Evolutionary conservation across 2,329 filamentous ascomycete genomes (phyloP).

Genomic region (Xylariaceae sp.): DNA sequence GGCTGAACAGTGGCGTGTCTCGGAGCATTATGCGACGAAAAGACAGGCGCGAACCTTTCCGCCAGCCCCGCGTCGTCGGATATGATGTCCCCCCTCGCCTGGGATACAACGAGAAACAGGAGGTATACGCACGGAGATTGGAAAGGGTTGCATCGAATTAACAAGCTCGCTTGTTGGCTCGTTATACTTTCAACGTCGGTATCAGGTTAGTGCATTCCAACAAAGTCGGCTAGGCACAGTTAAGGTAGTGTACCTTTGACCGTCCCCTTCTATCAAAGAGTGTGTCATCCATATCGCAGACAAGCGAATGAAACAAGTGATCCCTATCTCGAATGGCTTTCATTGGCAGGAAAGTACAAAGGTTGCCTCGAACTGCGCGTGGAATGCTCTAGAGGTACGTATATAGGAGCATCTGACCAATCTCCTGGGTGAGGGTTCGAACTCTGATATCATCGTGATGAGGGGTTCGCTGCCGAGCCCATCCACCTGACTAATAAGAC

Average conservation of each 20-base stretch:
- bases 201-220: no score
- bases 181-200: no score
- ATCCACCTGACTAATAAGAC: constrained; percentile 17
- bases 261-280: no score
- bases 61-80: no score
- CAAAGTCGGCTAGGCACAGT: no score
- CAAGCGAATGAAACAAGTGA: not conserved
- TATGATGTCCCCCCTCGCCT: no score
- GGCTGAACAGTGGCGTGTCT: not conserved
- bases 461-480: constrained; percentile 20
- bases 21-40: not conserved
- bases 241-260: no score
- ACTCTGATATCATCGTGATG: constrained; percentile 29
- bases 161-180: no score
- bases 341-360: not conserved
- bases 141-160: no score
- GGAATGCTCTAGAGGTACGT: not conserved
- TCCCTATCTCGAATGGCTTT: not conserved
- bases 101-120: no score
- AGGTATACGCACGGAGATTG: no score
- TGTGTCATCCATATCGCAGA: not conserved
- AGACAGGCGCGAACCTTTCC: not conserved
- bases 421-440: constrained; percentile 18
- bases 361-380: not conserved
- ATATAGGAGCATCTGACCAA: not conserved